phyloP scores from a whole-genome alignment of 2,329 filamentous ascomycete species.

The Lasiodiplodia hormozganensis region DNA sequence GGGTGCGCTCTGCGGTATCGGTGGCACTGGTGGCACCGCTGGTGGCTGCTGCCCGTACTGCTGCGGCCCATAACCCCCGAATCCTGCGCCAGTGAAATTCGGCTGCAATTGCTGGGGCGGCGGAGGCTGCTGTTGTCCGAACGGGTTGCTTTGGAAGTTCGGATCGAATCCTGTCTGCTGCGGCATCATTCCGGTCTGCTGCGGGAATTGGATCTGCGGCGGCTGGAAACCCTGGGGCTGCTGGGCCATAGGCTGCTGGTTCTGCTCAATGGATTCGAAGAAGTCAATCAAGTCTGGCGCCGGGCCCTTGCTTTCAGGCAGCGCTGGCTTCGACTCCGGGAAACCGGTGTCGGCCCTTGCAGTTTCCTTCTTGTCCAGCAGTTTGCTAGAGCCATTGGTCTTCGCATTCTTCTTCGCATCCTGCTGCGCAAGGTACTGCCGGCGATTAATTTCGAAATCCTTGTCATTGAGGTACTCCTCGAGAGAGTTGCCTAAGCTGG shows the following conservation, averaged over 20 bases:
- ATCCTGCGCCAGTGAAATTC: slow-evolving; percentile 76
- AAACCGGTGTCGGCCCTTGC: slow-evolving; percentile 24
- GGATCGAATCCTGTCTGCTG: slow-evolving; percentile 31
- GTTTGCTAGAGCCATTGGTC: slow-evolving; percentile 48
- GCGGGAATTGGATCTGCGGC: slow-evolving; percentile 40
- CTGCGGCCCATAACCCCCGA: slow-evolving; percentile 79
- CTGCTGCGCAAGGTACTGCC: slow-evolving; percentile 90
- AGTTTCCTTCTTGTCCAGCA: slow-evolving; percentile 42
- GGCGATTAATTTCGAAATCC: slow-evolving; percentile 91
- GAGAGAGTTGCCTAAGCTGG: slow-evolving; percentile 84
- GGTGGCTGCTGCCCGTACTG: slow-evolving; percentile 43
- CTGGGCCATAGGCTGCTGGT: slow-evolving; percentile 69
- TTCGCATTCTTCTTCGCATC: slow-evolving; percentile 69
- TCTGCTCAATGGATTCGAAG: slow-evolving; percentile 87
- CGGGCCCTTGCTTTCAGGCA: slow-evolving; percentile 62
- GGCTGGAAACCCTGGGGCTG: slow-evolving; percentile 36
- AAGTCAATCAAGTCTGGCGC: slow-evolving; percentile 89
- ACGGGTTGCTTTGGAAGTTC: slow-evolving; percentile 47
- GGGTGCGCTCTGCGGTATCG: slow-evolving; percentile 30
- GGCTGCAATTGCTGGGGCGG: slow-evolving; percentile 56
- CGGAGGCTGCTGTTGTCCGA: slow-evolving; percentile 41
- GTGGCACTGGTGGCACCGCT: neutral
- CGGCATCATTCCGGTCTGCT: slow-evolving; percentile 33
- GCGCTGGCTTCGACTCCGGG: slow-evolving; percentile 46
- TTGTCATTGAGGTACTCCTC: slow-evolving; percentile 95